A percentile compares a stretch with the other conserved stretches of the same genome.
These are phyloP conservation scores for Heritiera littoralis DNA, from an alignment of 345 rosid genomes.

Conservation along the genomic window DNA sequence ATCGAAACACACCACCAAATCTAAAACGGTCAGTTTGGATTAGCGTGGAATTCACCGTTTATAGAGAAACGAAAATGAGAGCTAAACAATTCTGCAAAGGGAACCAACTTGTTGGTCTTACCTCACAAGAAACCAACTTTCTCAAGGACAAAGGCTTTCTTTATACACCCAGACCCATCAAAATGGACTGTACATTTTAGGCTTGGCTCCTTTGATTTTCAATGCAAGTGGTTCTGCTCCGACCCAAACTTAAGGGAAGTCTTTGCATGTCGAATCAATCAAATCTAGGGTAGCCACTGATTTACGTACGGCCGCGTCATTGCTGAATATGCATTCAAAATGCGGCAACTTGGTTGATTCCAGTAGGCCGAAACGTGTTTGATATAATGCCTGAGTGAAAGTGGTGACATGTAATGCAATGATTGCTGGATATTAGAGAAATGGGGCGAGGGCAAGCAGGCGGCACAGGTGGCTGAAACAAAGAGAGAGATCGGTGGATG, in stretches of 20 bases:
- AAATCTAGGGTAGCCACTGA: too few species aligned
- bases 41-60: too few species aligned
- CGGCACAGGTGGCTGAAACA: too few species aligned
- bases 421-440: conserved; percentile 62
- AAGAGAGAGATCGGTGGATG: too few species aligned
- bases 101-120: conserved; percentile 34
- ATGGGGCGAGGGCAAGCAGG: conserved; percentile 12
- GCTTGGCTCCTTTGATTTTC: conserved; percentile 48
- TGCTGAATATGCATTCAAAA: conserved; percentile 36
- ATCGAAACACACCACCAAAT: too few species aligned
- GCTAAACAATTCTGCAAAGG: too few species aligned
- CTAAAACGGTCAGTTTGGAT: too few species aligned
- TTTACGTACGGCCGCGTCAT: too few species aligned
- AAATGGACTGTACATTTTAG: conserved; percentile 39
- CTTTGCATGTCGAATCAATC: conserved; percentile 35
- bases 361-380: conserved; percentile 44
- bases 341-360: conserved; percentile 37
- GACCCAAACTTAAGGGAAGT: conserved; percentile 33
- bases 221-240: conserved; percentile 54
- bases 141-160: conserved; percentile 48
- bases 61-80: too few species aligned
- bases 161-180: conserved; percentile 44
- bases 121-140: conserved; percentile 42
- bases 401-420: conserved; percentile 71
- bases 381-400: conserved; percentile 65